Percentiles rank a stretch among this genome's conserved stretches.
These are phyloP conservation scores for Elsinoe ampelina DNA, from an alignment of 2,329 filamentous ascomycete species.

Conservation along the genomic window DNA sequence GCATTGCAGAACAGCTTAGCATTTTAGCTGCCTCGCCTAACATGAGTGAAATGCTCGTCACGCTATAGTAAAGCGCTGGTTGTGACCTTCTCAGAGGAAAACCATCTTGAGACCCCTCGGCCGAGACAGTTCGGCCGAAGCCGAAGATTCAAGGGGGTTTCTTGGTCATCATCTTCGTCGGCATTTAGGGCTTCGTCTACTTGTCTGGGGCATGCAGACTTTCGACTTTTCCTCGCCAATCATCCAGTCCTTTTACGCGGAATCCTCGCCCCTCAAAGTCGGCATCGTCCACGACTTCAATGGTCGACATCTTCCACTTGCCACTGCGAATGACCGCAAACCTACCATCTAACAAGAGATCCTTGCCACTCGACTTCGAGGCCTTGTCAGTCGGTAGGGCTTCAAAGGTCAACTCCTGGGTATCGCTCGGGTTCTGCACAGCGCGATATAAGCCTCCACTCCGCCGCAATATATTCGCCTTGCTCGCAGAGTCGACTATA, in stretches of 20 bases:
- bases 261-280: neutral
- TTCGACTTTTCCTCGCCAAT: neutral
- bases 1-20: too few relatives aligned
- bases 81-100: too few relatives aligned
- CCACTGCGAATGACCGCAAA: conserved; percentile 1
- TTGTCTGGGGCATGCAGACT: neutral
- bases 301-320: neutral
- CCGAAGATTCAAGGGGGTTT: too few relatives aligned
- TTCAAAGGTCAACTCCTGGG: neutral
- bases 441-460: conserved; percentile 5
- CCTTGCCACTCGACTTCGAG: neutral
- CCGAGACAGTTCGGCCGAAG: too few relatives aligned
- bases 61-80: too few relatives aligned
- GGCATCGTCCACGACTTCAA: conserved; percentile 6
- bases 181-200: neutral
- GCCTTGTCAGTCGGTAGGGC: neutral
- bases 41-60: too few relatives aligned
- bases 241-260: neutral
- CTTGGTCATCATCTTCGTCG: too few relatives aligned
- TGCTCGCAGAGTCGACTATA: neutral
- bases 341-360: neutral
- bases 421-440: neutral
- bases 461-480: neutral
- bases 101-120: too few relatives aligned
- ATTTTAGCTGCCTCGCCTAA: too few relatives aligned